These are phyloP conservation scores for Corylus heterophylla DNA, from an alignment of 306 rosid genomes.

Conservation along the genomic window DNA sequence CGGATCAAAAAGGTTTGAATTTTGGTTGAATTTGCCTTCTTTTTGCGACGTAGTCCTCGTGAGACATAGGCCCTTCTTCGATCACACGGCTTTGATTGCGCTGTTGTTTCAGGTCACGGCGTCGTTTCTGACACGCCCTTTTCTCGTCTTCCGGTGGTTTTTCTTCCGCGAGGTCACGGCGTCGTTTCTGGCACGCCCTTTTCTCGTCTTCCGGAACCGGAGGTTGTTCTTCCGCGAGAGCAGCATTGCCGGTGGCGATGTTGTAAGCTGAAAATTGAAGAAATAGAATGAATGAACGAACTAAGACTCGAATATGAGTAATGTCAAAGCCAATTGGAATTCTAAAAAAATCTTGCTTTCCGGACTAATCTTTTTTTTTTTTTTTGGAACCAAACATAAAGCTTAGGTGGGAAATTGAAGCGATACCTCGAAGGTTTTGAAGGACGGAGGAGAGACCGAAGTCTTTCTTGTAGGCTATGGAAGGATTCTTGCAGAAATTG, in stretches of 20 bases:
- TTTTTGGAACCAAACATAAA: background rate
- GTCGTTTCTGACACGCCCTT: constrained; percentile 43
- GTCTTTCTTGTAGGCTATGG: background rate
- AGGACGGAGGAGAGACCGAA: constrained; percentile 70
- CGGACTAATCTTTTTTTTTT: background rate
- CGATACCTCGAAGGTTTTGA: constrained; percentile 57
- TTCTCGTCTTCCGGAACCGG: constrained; percentile 7
- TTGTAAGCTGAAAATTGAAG: constrained; percentile 60
- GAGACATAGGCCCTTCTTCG: constrained; percentile 61
- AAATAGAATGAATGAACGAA: background rate
- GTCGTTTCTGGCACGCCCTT: background rate
- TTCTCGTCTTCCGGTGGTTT: background rate
- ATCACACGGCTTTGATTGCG: constrained; percentile 14
- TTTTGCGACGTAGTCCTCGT: constrained; percentile 63
- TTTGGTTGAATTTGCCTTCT: constrained; percentile 48
- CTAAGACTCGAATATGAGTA: background rate
- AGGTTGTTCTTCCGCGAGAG: constrained; percentile 30
- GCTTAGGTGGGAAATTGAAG: background rate
- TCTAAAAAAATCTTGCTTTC: background rate
- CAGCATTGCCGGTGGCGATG: constrained; percentile 58
- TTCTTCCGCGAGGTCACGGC: background rate
- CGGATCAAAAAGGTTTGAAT: background rate
- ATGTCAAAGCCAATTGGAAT: background rate
- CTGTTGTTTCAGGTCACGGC: constrained; percentile 29
- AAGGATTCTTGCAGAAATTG: too few species aligned